These are phyloP conservation scores for Adiantum capillusveneris DNA, from an alignment of 75 land plant genomes.

Conservation along the genomic window DNA sequence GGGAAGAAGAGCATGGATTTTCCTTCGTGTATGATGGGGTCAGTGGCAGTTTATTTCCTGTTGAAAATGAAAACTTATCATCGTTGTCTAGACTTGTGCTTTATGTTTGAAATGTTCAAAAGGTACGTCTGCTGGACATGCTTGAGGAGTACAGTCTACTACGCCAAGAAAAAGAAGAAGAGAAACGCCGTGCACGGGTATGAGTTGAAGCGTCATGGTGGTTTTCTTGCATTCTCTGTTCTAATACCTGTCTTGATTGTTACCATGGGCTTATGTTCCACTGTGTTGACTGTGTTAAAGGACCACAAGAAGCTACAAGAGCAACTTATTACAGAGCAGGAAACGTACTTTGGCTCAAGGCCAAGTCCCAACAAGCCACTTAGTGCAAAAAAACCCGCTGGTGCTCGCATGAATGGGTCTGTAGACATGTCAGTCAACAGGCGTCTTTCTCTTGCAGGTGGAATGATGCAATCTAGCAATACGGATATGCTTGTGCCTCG, in stretches of 20 bases:
- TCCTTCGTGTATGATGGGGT: conserved; percentile 16
- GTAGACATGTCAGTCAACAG: conserved; percentile 60
- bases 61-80: too few species aligned
- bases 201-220: too few species aligned
- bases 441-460: conserved; percentile 50
- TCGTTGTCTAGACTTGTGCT: too few species aligned
- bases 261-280: too few species aligned
- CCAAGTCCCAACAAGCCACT: conserved; percentile 71
- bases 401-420: conserved; percentile 50
- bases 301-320: conserved; percentile 83
- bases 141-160: conserved; percentile 11
- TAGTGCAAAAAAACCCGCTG: conserved; percentile 52
- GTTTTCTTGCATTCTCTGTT: too few species aligned
- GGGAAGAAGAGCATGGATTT: conserved; percentile 12
- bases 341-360: conserved; percentile 61
- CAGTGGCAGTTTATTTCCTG: background rate
- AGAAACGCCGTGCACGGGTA: conserved; percentile 28
- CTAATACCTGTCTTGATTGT: too few species aligned
- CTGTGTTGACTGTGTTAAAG: conserved; percentile 42
- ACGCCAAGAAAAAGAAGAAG: conserved; percentile 32
- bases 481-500: background rate
- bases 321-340: conserved; percentile 67
- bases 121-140: conserved; percentile 16
- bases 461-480: conserved; percentile 21
- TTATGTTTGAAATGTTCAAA: too few species aligned